These are phyloP conservation scores for Coniochaeta ligniaria DNA, from an alignment of 2,329 filamentous ascomycete species.

Conservation along the genomic window DNA sequence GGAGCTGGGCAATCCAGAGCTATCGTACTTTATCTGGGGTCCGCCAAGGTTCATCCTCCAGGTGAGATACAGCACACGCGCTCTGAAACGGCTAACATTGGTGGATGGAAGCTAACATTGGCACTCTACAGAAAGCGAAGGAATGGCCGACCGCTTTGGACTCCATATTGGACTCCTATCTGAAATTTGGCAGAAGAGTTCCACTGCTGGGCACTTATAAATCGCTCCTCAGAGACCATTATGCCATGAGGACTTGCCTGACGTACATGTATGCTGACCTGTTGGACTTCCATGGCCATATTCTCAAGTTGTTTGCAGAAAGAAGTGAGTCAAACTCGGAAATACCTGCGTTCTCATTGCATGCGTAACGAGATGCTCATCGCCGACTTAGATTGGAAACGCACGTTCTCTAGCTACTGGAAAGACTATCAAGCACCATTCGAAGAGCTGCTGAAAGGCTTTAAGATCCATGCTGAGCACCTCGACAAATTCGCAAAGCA, in stretches of 20 bases:
- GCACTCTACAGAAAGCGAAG: not conserved
- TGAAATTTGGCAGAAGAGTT: conserved; percentile 11
- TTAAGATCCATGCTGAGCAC: not conserved
- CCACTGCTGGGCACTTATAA: conserved; percentile 8
- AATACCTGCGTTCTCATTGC: not conserved
- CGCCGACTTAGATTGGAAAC: conserved; percentile 6
- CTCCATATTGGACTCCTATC: conserved; percentile 12
- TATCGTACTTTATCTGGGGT: conserved; percentile 19
- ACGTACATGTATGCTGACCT: conserved; percentile 16
- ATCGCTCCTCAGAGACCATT: conserved; percentile 6
- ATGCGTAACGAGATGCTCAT: not conserved
- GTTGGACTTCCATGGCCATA: conserved; percentile 10
- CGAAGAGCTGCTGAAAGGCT: conserved; percentile 3
- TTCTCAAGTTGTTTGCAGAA: conserved; percentile 7
- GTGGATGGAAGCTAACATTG: not conserved
- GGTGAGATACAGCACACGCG: conserved; percentile 4
- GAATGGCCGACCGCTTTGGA: conserved; percentile 4
- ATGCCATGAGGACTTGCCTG: conserved; percentile 11
- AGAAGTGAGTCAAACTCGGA: not conserved
- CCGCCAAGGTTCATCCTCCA: conserved; percentile 17
- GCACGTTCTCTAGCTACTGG: conserved; percentile 6
- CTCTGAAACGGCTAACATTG: not conserved
- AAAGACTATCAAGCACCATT: conserved; percentile 4
- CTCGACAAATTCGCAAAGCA: not conserved
- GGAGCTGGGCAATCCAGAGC: conserved; percentile 4